Conservation (phyloP, 108 stramenopile species). For the Conticribra guillardii region DNA sequence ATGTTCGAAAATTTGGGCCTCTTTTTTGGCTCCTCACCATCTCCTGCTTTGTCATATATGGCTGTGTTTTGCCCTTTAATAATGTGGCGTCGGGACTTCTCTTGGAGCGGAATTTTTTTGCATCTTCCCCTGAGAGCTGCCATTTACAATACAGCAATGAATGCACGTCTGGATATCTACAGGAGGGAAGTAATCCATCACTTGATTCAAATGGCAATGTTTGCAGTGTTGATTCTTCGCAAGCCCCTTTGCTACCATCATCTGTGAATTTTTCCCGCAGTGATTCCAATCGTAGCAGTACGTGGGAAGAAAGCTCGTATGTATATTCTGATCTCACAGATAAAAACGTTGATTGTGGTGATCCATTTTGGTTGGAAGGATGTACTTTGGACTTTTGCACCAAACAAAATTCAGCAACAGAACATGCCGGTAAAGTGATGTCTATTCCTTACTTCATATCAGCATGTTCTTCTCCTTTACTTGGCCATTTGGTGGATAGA, state of each 20-base stretch:
- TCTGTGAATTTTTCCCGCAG: conserved; percentile 18
- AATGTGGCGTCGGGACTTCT: conserved; percentile 67
- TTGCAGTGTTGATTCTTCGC: conserved; percentile 11
- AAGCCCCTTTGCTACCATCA: conserved; percentile 26
- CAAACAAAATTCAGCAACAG: conserved; percentile 38
- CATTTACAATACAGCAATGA: conserved; percentile 30
- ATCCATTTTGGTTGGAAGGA: conserved; percentile 48
- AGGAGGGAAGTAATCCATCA: conserved; percentile 22
- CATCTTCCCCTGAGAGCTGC: conserved; percentile 29
- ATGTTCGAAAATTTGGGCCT: conserved; percentile 35
- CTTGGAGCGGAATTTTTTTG: conserved; percentile 61
- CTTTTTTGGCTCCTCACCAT: conserved; percentile 65
- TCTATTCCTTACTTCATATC: conserved; percentile 66
- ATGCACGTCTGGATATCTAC: conserved; percentile 48
- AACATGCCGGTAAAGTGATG: conserved; percentile 56
- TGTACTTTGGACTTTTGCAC: conserved; percentile 56
- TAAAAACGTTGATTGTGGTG: conserved; percentile 55
- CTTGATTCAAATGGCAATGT: conserved; percentile 17
- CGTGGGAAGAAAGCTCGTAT: conserved; percentile 33
- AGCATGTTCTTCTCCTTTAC: conserved; percentile 47
- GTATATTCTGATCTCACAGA: conserved; percentile 23
- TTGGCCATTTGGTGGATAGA: conserved; percentile 65
- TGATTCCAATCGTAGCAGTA: conserved; percentile 7
- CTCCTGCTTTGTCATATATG: conserved; percentile 71
- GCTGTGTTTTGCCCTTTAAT: conserved; percentile 72